These are phyloP conservation scores for Mrakia frigida DNA, from an alignment of 768 basidiomycete species.

Conservation along the genomic window DNA sequence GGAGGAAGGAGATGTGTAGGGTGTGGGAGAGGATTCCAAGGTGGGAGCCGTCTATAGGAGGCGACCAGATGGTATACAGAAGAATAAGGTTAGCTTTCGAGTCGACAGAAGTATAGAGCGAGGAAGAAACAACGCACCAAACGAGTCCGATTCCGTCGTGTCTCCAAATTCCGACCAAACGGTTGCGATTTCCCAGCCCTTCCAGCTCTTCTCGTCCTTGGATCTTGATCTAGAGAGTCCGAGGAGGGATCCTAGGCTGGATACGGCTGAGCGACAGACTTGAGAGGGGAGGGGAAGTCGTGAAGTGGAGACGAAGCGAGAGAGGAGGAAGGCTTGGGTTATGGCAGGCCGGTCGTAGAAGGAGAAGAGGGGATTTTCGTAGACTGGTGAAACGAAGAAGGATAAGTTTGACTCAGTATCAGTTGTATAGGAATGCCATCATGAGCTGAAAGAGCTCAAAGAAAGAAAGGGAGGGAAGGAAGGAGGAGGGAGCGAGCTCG, in stretches of 20 bases:
- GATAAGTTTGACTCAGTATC: too few relatives aligned
- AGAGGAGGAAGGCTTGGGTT: slow-evolving; percentile 27
- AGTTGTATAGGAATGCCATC: neutral
- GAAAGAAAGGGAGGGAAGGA: neutral
- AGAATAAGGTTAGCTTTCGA: neutral
- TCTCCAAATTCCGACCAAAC: slow-evolving; percentile 20
- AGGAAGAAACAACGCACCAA: neutral
- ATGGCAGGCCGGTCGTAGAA: slow-evolving; percentile 21
- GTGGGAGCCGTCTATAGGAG: slow-evolving; percentile 11
- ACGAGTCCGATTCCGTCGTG: slow-evolving; percentile 19
- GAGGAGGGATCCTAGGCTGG: neutral
- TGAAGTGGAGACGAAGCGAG: slow-evolving; percentile 14
- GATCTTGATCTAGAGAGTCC: neutral
- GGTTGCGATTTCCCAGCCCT: neutral
- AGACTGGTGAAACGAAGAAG: slow-evolving; percentile 5
- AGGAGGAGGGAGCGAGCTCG: neutral
- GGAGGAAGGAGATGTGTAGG: slow-evolving; percentile 23
- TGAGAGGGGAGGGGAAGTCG: neutral
- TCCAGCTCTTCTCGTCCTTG: neutral
- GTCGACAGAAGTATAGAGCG: neutral
- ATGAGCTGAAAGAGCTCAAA: neutral
- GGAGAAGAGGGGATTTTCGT: slow-evolving; percentile 28
- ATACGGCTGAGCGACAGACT: neutral
- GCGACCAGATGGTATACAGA: neutral
- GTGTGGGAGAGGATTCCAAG: slow-evolving; percentile 29